Conservation (phyloP, 176 grass and related monocot genomes). For the Dendrocalamus sinicus region DNA sequence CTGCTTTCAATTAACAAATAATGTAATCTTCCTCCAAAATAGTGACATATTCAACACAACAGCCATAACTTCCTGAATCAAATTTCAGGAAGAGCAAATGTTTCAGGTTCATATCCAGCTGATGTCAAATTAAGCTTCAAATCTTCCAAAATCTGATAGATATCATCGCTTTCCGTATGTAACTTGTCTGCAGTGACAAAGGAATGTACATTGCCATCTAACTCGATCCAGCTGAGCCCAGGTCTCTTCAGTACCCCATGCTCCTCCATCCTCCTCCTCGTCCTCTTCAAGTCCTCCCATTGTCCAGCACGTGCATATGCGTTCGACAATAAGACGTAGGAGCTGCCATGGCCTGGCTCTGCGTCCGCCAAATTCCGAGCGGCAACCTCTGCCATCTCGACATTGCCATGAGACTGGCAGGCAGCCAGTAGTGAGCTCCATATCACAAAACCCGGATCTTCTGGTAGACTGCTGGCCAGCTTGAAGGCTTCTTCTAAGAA, state of each 20-base stretch:
- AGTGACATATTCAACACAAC: not conserved
- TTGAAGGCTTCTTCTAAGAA: constrained; percentile 50
- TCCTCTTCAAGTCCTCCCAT: constrained; percentile 60
- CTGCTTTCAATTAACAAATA: constrained; percentile 19
- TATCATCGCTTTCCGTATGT: constrained; percentile 37
- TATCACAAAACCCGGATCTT: constrained; percentile 46
- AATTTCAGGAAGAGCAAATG: constrained; percentile 28
- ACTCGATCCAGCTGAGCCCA: constrained; percentile 62
- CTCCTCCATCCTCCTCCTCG: constrained; percentile 51
- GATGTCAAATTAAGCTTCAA: constrained; percentile 52
- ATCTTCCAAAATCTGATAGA: constrained; percentile 58
- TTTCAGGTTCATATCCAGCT: constrained; percentile 39
- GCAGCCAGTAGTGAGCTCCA: constrained; percentile 66
- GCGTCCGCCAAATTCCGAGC: constrained; percentile 31
- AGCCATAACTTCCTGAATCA: not conserved
- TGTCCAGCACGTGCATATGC: constrained; percentile 46
- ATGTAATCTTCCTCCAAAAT: constrained; percentile 1
- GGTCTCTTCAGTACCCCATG: constrained; percentile 45
- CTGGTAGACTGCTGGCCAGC: constrained; percentile 40
- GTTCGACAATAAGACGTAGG: constrained; percentile 58
- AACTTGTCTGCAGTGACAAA: constrained; percentile 56
- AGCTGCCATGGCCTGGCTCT: constrained; percentile 52
- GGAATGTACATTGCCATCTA: constrained; percentile 53
- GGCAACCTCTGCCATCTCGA: constrained; percentile 55
- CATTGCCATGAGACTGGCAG: constrained; percentile 55